Evolutionary conservation across 805 yeast species (phyloP).

Genomic region (Candida nemodendra): DNA sequence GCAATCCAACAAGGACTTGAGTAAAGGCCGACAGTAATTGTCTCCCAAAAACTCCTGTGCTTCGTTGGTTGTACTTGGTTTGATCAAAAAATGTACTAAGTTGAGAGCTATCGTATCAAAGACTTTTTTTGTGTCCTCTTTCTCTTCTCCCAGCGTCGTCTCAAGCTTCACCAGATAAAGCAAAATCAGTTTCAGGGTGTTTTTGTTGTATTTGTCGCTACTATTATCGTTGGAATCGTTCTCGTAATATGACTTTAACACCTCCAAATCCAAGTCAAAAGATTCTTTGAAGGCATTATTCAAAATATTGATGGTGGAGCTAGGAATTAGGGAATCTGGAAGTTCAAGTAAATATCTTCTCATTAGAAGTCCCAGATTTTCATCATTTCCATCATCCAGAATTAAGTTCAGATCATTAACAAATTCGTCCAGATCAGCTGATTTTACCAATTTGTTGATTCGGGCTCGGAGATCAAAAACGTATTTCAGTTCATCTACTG

Average conservation of each 20-base stretch:
- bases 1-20: conserved; percentile 4
- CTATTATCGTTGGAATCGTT: conserved; percentile 9
- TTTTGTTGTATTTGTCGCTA: conserved; percentile 10
- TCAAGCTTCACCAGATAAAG: conserved; percentile 12
- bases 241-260: conserved; percentile 12
- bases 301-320: conserved; percentile 10
- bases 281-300: conserved; percentile 16
- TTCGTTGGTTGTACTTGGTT: conserved; percentile 7
- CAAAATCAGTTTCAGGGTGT: conserved; percentile 14
- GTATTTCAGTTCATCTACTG: conserved; percentile 10
- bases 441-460: conserved; percentile 11
- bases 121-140: conserved; percentile 5
- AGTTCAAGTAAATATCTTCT: conserved; percentile 20
- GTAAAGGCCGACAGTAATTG: conserved; percentile 10
- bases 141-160: conserved; percentile 3
- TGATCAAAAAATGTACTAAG: conserved; percentile 15
- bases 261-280: conserved; percentile 14
- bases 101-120: conserved; percentile 10
- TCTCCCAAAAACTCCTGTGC: conserved; percentile 9
- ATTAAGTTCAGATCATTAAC: conserved; percentile 2
- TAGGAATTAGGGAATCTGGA: conserved; percentile 18
- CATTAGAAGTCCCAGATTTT: conserved; percentile 14
- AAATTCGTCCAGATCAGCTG: conserved; percentile 1
- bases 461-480: conserved; percentile 10
- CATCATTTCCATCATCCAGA: conserved; percentile 5